Base-by-base conservation (phyloP, 1,284 basidiomycete species). In the Ustilago hordei region DNA sequence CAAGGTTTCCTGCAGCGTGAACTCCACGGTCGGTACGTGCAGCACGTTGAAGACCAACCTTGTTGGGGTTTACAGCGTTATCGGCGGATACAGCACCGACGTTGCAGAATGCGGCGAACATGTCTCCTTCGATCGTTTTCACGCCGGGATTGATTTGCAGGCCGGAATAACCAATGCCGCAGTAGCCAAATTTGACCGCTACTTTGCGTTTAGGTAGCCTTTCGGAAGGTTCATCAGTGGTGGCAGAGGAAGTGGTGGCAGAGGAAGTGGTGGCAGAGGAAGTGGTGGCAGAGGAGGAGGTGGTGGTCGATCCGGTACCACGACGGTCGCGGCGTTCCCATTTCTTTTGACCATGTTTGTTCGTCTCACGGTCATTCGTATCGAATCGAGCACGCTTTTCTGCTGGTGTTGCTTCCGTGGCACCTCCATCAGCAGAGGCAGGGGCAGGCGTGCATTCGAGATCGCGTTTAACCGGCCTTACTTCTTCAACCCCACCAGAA, bases 11-110 rank as follows among this genome's bases (percentile, higher is more conserved):
- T 8, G 95, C 95, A 6, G 97, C 97, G 84, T 98, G 95, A 6
- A 99, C 97, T 19, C 97, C 97, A 1, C 95, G 93, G 86, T 99
- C 97, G 0, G 97, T 99, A 2, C 97, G 89, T 7, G 97, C 97
- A 2, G 96, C 94, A 43, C 97, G 91, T 52, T 91, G 91, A 13
- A 99, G 90, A 55, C 90, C 91, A 60, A 95, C 94, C 88, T 98
- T 98, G 57, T 91, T 90, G 34, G 95, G 93, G 86, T 98, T 93
- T 71, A 93, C 91, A 0, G 95, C 91, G 83, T 99, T 99, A 84
- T 98, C 95, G 66, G 91, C 89, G 41, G 93, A 95, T 11, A 99
- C 92, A 4, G 94, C 95, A 8, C 95, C 96, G 6, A 92, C 93
- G 78, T 92, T 91, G 45, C 95, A 92, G 64, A 98, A 89, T 0